Conservation (phyloP, 2,329 filamentous ascomycete genomes). For the Lecanicillium sp. region DNA sequence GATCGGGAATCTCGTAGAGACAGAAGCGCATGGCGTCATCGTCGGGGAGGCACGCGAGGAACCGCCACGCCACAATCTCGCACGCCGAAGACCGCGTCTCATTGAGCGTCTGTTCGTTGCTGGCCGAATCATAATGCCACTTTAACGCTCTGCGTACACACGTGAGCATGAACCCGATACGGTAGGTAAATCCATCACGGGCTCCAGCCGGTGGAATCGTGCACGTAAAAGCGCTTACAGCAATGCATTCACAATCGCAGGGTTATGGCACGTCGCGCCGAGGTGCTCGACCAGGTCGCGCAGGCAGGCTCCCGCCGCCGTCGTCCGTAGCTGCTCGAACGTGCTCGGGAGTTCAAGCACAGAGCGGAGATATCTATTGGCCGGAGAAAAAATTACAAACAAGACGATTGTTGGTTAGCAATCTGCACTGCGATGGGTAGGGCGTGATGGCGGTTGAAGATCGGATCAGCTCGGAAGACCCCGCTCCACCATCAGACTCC, state of each 20-base stretch:
- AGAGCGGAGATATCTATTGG: constrained; percentile 53
- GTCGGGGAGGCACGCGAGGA: constrained; percentile 64
- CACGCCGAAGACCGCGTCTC: constrained; percentile 67
- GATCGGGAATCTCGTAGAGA: constrained; percentile 61
- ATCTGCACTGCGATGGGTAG: no score
- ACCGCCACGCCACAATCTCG: constrained; percentile 77
- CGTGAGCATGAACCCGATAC: not conserved
- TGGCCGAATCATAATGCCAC: constrained; percentile 63
- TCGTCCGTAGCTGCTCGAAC: constrained; percentile 68
- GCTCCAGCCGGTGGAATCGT: no score
- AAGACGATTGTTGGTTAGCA: not conserved
- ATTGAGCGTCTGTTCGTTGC: constrained; percentile 59
- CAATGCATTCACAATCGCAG: constrained; percentile 64
- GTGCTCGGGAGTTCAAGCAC: constrained; percentile 59
- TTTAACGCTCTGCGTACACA: constrained; percentile 57
- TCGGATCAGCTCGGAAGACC: not conserved
- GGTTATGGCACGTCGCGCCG: constrained; percentile 57
- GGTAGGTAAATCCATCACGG: no score
- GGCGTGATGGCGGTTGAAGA: not conserved
- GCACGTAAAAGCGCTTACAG: constrained; percentile 47
- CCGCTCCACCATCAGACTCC: no score
- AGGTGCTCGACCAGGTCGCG: constrained; percentile 59
- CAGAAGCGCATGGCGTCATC: constrained; percentile 69
- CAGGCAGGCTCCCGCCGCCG: constrained; percentile 53
- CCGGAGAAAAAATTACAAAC: not conserved